Conservation (phyloP, 495 filamentous ascomycete species). For the Usnea hakonensis region DNA sequence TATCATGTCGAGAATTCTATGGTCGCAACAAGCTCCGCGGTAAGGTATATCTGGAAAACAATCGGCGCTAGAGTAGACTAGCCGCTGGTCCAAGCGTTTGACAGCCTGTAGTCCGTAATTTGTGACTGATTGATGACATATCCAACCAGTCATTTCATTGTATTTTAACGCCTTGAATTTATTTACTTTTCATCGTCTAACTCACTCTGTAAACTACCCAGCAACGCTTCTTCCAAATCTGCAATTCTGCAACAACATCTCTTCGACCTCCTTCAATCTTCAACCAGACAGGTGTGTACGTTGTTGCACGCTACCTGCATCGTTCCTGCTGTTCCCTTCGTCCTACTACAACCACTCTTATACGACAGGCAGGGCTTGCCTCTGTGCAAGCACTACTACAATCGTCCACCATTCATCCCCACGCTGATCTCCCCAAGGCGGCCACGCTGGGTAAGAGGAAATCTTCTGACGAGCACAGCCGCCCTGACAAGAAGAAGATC, state of each 20-base stretch:
- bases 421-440: slow-evolving; percentile 46
- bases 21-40: too few relatives aligned
- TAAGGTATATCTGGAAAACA: not conserved
- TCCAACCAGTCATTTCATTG: not conserved
- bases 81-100: not conserved
- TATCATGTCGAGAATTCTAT: too few relatives aligned
- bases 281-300: not conserved
- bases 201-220: not conserved
- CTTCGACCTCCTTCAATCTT: not conserved
- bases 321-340: not conserved
- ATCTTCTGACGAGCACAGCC: slow-evolving; percentile 66
- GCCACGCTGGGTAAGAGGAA: slow-evolving; percentile 80
- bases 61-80: not conserved
- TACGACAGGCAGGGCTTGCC: slow-evolving; percentile 35
- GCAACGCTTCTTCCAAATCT: not conserved
- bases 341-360: not conserved
- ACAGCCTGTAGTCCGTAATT: not conserved
- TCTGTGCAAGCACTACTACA: slow-evolving; percentile 38
- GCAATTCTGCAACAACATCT: not conserved
- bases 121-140: slow-evolving; percentile 1
- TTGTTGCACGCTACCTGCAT: not conserved
- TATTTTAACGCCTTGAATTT: not conserved
- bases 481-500: slow-evolving; percentile 64
- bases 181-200: not conserved
- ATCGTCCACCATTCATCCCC: slow-evolving; percentile 47